These are phyloP conservation scores for Solanum commersonii DNA, from an alignment of 257 asterid species.

Conservation along the genomic window DNA sequence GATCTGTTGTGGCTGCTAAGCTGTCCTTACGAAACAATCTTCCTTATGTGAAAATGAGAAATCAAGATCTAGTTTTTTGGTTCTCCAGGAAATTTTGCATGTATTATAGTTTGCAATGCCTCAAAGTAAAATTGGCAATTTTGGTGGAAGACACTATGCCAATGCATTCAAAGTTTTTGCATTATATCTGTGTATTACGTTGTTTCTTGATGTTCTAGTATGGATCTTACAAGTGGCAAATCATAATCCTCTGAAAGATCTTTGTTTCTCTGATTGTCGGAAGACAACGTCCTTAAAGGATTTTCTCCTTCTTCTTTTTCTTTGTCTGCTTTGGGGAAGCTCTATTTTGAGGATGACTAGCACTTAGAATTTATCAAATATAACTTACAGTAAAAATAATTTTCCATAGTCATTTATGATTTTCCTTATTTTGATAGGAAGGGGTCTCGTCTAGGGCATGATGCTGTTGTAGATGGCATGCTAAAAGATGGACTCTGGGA, in stretches of 20 bases:
- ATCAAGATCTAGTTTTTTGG: background rate
- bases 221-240: background rate
- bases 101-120: background rate
- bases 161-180: background rate
- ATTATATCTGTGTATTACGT: background rate
- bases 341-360: background rate
- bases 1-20: background rate
- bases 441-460: conserved; percentile 90
- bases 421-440: conserved; percentile 25
- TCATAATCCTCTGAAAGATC: background rate
- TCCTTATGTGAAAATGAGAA: background rate
- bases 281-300: background rate
- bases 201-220: background rate
- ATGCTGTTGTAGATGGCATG: conserved; percentile 79
- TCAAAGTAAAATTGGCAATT: background rate
- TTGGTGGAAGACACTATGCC: background rate
- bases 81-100: background rate
- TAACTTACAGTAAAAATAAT: background rate
- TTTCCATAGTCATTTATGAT: background rate
- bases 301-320: background rate
- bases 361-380: background rate
- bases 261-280: background rate
- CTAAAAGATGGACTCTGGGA: conserved; percentile 98
- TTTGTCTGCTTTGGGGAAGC: background rate
- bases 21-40: background rate